Evolutionary conservation across 192 early-diverging fungal species (phyloP), one percentile per base, ranked within the genome.

Genomic region (Geranomyces michiganensis): DNA sequence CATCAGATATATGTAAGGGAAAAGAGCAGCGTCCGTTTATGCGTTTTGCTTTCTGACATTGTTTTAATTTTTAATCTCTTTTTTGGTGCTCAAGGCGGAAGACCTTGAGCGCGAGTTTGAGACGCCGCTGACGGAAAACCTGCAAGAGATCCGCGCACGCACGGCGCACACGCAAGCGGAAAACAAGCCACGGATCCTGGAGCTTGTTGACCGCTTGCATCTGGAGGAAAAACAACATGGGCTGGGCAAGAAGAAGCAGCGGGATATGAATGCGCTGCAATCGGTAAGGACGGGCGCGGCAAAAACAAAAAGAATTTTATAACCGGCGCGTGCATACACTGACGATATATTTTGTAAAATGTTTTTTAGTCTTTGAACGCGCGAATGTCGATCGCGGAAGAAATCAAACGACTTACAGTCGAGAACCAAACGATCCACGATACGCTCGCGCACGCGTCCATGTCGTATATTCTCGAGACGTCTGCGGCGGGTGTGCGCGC

Each of bases 351-450:
- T 22, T 47, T 43, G 64, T 70, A 8, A 19, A 41, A 33, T 30
- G 22, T 19, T 60, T 33, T 31, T 64, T 44, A 86, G 85, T 80
- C 77, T 17, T 59, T 86, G 8, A 76, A 76, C 36, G 67, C 78
- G 21, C 70, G 85, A 31, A 77, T 86, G 46, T 65, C 60, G 9
- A 58, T 81, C 9, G 79, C 81, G 0, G 81, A 84, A n/a, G 85
- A 86, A 53, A 83, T 86, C 62, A 85, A 85, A 33, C 78, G 81
- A 22, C 78, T 84, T n/a, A 76, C 79, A 5, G 32, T 78, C 15
- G 72, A 83, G 44, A 83, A 73, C 29, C 68, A 80, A 27, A 71
- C 49, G 12, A 71, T 85, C 33, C 69, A 74, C 19, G 85, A 86
- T 55, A 71, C 53, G 17, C 70, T 86, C 10, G 71, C 82, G 21